These are phyloP conservation scores for Metschnikowia aberdeeniae DNA, from an alignment of 805 yeast genomes.

Conservation along the genomic window DNA sequence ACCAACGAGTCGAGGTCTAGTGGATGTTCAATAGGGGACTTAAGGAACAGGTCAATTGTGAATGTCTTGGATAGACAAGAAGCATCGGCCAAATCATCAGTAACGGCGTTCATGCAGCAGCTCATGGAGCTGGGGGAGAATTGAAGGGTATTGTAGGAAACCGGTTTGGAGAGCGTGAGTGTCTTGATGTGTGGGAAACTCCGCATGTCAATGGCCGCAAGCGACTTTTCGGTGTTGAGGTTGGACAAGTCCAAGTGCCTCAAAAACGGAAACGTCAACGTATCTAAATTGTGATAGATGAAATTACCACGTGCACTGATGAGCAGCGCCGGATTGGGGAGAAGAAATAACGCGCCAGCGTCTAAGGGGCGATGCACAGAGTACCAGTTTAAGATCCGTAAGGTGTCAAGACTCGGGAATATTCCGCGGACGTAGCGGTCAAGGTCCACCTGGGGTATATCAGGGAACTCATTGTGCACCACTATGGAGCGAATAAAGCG, in stretches of 20 bases:
- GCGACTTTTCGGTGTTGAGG: slow-evolving; percentile 2
- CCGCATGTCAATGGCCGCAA: slow-evolving; percentile 1
- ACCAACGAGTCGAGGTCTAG: slow-evolving; percentile 8
- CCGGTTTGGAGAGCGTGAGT: slow-evolving; percentile 7
- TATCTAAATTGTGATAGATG: not conserved
- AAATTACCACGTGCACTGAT: slow-evolving; percentile 13
- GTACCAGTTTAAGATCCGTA: slow-evolving; percentile 13
- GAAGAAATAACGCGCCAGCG: slow-evolving; percentile 5
- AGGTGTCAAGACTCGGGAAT: slow-evolving; percentile 8
- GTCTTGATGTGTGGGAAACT: slow-evolving; percentile 7
- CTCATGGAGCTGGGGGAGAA: slow-evolving; percentile 6
- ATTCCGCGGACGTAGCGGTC: slow-evolving; percentile 3
- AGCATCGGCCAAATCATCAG: slow-evolving; percentile 2
- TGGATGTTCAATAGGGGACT: not conserved
- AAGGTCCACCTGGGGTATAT: slow-evolving; percentile 13
- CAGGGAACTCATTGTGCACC: slow-evolving; percentile 12
- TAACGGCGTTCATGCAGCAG: slow-evolving; percentile 10
- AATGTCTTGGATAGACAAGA: not conserved
- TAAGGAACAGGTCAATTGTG: slow-evolving; percentile 4
- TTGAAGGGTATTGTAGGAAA: not conserved
- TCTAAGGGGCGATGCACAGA: slow-evolving; percentile 8
- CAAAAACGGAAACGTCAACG: slow-evolving; percentile 1
- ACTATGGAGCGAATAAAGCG: slow-evolving; percentile 6
- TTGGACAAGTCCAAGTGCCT: slow-evolving; percentile 13
- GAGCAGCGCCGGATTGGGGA: slow-evolving; percentile 9